Base-by-base conservation (phyloP, 2,329 filamentous ascomycete species). In the Trichothecium roseum region DNA sequence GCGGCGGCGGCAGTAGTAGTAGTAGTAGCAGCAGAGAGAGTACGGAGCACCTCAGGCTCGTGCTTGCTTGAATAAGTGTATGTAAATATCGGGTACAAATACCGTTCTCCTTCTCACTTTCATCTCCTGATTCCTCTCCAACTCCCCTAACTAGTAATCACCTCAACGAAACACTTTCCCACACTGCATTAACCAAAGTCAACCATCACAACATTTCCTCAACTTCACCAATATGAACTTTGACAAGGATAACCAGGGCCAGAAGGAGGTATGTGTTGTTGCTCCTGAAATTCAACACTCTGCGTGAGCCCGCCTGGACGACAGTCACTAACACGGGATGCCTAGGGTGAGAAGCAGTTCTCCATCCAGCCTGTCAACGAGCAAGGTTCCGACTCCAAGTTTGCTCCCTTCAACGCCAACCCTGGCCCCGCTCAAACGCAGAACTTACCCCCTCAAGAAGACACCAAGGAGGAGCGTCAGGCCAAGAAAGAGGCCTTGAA, bases 401-500 rank as follows among this genome's bases (percentile, higher is more conserved):
- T 74, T 49, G 60, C 64, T 36, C 62, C 69, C 26, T 64, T 70
- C 50, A 53, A 66, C 37, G 74, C 74, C 14, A 60, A 70, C 35
- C 75, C 74, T 10, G 76, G 76, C 24, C 76, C 76, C 13, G 74
- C 61, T 18, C 47, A 76, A 18, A 62, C 70, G 14, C 56, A 73
- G 42, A 62, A 68, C 40, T 67, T 76, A 59, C 66, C 66, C 13
- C 57, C 57, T 24, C 52, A 69, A 34, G 73, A 79, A 59, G 76
- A 74, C 13, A 74, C 70, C 39, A 81, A 80, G 58, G 79, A 82
- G 53, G 81, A 85, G 49, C 71, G 80, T 36, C 63, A 69, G 49
- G 75, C 70, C 10, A 78, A 74, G 54, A 77, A 75, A 41, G 63
- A 76, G 53, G 74, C 73, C 49, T 48, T 85, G 55, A 84, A 84